phyloP scores from a whole-genome alignment of 441 rosid genomes.

The Iberis amara region DNA sequence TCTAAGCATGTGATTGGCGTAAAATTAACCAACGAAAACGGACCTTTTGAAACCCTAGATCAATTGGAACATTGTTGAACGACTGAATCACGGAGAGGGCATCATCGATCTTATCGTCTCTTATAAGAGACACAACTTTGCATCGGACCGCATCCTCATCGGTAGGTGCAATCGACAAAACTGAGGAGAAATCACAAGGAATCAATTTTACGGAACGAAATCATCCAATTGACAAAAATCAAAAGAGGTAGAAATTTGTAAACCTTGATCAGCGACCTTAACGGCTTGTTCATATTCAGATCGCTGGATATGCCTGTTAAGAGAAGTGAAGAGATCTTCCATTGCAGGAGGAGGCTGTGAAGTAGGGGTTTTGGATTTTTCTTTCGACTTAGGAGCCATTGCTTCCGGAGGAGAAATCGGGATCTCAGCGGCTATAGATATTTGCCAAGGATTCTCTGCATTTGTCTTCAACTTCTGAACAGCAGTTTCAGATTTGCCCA shows the following conservation, averaged over 20 bases:
- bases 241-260: too few relatives aligned
- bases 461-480: too few relatives aligned
- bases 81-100: conserved; percentile 60
- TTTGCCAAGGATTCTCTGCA: too few relatives aligned
- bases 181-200: conserved; percentile 32
- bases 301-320: conserved; percentile 56
- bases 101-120: conserved; percentile 52
- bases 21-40: not conserved
- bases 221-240: not conserved
- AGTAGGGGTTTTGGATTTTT: conserved; percentile 41
- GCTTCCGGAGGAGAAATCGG: conserved; percentile 6
- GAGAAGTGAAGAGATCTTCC: conserved; percentile 80
- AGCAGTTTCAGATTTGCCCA: too few relatives aligned
- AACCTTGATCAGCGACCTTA: conserved; percentile 73
- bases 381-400: conserved; percentile 72
- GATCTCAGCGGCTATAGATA: too few relatives aligned
- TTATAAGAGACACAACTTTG: conserved; percentile 76
- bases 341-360: conserved; percentile 64
- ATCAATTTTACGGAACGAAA: not conserved
- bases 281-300: conserved; percentile 60
- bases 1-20: too few relatives aligned
- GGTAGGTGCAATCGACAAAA: conserved; percentile 44
- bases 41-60: conserved; percentile 68
- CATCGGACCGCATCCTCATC: conserved; percentile 85
- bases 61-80: conserved; percentile 36